Evolutionary conservation across 1,284 basidiomycete species (phyloP), one percentile per base, ranked within the genome.

Genomic region (Lentinula novae-zelandiae): DNA sequence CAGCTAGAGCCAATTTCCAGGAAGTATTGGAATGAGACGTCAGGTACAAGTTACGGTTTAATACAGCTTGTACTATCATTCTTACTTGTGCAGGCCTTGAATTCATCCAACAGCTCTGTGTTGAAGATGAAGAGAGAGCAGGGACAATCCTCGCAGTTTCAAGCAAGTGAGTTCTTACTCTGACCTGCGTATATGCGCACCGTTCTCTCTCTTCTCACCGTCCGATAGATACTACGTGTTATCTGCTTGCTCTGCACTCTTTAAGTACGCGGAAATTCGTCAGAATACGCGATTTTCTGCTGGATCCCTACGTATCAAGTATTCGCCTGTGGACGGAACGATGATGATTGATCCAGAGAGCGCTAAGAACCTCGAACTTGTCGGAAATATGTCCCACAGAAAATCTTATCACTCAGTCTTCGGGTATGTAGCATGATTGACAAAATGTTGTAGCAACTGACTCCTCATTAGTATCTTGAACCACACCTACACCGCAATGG

Each of bases 271-370:
- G 12, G 88, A 93, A 68, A 72, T 73, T 1, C 82, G 82, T 46
- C 73, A 89, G 56, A 90, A 90, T 63, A 82, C 83, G 0, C 81
- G 83, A 12, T 96, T 93, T 70, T 80, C 87, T 0, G 76, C 83
- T 0, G 78, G 77, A 9, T 93, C 91, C 8, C 76, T 98, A n/a
- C 82, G 85, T 34, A 94, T 98, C 63, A 79, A 82, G 12, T 96
- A 91, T 70, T 79, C 84, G 0, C 84, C 92, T 1, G 86, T 92
- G 0, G 90, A 86, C 72, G 94, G 94, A 0, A 95, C 93, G 0
- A 92, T 97, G 89, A 84, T 96, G 81, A 92, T 98, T 66, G 95
- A 97, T 70, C 82, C 86, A 0, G 94, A 95, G 61, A 93, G 90
- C 0, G 92, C 87, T 0, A 83, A 82, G 53, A 94, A 95, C 70